These are phyloP conservation scores for Schizochytrium sp. DNA, from an alignment of 108 stramenopile genomes.

Conservation along the genomic window DNA sequence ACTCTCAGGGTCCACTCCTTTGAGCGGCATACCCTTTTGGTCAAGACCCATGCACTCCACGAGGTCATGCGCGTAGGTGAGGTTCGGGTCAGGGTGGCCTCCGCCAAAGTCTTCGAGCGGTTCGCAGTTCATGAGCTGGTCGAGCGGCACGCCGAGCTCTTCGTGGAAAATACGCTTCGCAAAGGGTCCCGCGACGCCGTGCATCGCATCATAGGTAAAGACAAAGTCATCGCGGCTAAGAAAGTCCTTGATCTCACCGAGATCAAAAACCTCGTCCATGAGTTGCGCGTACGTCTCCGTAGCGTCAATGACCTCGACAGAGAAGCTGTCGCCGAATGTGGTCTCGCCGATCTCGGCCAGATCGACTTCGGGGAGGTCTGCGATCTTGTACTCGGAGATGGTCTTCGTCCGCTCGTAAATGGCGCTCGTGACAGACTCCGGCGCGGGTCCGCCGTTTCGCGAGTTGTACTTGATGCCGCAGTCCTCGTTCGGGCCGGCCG, in stretches of 20 bases:
- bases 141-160: constrained; percentile 70
- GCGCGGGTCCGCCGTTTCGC: constrained; percentile 95
- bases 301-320: constrained; percentile 77
- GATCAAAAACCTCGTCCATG: constrained; percentile 92
- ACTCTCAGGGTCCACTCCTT: constrained; percentile 43
- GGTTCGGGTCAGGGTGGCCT: constrained; percentile 98
- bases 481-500: constrained; percentile 97
- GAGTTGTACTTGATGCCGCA: constrained; percentile 99
- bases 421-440: constrained; percentile 76
- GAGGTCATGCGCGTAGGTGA: constrained; percentile 97
- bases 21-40: constrained; percentile 66
- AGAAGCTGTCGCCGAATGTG: constrained; percentile 58
- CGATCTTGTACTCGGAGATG: constrained; percentile 81
- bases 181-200: constrained; percentile 95
- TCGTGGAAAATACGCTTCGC: constrained; percentile 86
- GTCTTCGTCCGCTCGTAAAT: constrained; percentile 77
- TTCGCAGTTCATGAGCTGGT: constrained; percentile 65
- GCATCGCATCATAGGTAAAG: constrained; percentile 96
- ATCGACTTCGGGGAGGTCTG: constrained; percentile 85
- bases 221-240: constrained; percentile 83
- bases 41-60: constrained; percentile 82
- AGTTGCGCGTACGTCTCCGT: constrained; percentile 74
- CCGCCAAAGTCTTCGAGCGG: constrained; percentile 95
- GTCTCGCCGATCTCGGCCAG: constrained; percentile 62
- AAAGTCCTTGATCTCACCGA: constrained; percentile 79